Evolutionary conservation across 768 basidiomycete genomes (phyloP).

Genomic region (Russula abietina): DNA sequence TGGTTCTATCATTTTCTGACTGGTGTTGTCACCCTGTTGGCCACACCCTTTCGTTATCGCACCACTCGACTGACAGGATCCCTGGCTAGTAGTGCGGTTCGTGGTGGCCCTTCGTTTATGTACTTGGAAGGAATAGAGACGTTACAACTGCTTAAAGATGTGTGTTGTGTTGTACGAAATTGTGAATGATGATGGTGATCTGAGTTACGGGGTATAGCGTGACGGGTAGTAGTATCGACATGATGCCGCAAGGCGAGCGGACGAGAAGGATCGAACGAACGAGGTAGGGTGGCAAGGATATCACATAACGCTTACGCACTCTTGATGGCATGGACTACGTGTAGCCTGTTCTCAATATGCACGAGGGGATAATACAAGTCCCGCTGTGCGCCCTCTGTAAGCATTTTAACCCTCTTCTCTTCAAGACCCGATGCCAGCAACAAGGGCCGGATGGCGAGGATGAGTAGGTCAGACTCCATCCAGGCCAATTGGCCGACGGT

Average conservation of each 20-base stretch:
- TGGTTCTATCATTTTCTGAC: constrained; percentile 33
- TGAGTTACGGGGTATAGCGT: constrained; percentile 24
- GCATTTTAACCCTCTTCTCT: constrained; percentile 47
- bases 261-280: constrained; percentile 12
- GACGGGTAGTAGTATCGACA: constrained; percentile 14
- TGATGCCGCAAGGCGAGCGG: constrained; percentile 13
- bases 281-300: not conserved
- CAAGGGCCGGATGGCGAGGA: constrained; percentile 57
- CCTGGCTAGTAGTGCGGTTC: constrained; percentile 35
- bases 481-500: constrained; percentile 67
- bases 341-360: constrained; percentile 45
- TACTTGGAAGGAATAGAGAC: constrained; percentile 53
- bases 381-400: constrained; percentile 57
- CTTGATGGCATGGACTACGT: constrained; percentile 52
- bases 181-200: constrained; percentile 25
- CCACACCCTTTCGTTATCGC: constrained; percentile 21
- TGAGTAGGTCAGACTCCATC: constrained; percentile 64
- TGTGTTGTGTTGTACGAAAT: constrained; percentile 23
- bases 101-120: constrained; percentile 52
- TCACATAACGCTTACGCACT: constrained; percentile 24
- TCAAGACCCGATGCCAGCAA: constrained; percentile 49
- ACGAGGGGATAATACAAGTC: constrained; percentile 59
- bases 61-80: constrained; percentile 33
- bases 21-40: constrained; percentile 29
- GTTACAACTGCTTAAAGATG: constrained; percentile 45